These are phyloP conservation scores for Acaromyces ingoldii DNA, from an alignment of 1,284 basidiomycete genomes.

Conservation along the genomic window DNA sequence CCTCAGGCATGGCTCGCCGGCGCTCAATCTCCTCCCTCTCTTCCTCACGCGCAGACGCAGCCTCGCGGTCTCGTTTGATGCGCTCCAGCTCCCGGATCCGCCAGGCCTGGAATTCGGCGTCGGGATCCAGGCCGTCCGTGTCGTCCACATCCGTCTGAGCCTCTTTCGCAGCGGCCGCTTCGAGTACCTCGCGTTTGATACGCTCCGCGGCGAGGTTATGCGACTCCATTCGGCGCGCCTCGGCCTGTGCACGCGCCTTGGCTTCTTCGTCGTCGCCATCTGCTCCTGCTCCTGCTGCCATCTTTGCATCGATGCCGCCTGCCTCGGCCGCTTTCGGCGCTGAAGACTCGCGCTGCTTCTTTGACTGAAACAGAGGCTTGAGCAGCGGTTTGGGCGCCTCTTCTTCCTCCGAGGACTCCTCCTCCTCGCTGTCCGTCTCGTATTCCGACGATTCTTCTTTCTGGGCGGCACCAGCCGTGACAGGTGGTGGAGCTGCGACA, in stretches of 20 bases:
- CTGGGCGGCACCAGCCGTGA: not conserved
- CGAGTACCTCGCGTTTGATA: constrained; percentile 73
- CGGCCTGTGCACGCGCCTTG: constrained; percentile 67
- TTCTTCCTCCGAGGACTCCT: constrained; percentile 50
- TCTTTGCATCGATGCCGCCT: not conserved
- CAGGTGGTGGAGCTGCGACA: not conserved
- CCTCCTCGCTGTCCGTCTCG: constrained; percentile 48
- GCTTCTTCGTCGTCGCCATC: constrained; percentile 62
- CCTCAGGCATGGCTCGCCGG: constrained; percentile 83
- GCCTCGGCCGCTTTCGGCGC: not conserved
- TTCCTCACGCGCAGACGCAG: constrained; percentile 67
- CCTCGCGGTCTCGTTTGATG: constrained; percentile 85
- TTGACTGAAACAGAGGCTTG: constrained; percentile 83
- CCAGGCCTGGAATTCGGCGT: constrained; percentile 92
- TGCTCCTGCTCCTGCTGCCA: constrained; percentile 51
- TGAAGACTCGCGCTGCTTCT: constrained; percentile 53
- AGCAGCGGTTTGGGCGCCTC: constrained; percentile 59
- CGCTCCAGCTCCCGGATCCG: constrained; percentile 82
- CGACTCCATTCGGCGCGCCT: constrained; percentile 69
- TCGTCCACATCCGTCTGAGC: constrained; percentile 84
- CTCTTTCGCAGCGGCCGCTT: constrained; percentile 83
- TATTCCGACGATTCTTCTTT: constrained; percentile 52
- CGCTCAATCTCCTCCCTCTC: constrained; percentile 86
- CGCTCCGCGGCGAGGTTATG: constrained; percentile 82
- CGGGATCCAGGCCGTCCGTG: constrained; percentile 85